phyloP scores from a whole-genome alignment of 345 rosid species.

The Nasturtium officinale region DNA sequence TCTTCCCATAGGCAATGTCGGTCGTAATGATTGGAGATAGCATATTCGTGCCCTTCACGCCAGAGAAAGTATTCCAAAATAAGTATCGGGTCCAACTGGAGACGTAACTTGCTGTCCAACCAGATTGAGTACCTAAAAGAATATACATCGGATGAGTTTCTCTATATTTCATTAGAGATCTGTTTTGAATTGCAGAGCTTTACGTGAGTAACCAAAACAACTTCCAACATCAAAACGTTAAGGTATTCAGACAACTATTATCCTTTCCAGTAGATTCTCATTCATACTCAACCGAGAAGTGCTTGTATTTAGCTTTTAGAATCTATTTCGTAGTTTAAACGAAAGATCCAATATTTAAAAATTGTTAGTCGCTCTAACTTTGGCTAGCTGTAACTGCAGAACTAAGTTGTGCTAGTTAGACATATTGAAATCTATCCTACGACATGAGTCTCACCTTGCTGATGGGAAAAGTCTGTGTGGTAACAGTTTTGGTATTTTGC shows the following conservation, averaged over 20 bases:
- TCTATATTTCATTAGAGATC: not conserved
- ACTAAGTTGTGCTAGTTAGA: not conserved
- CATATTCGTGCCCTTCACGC: conserved; percentile 91
- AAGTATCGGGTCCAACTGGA: conserved; percentile 81
- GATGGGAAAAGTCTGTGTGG: conserved; percentile 94
- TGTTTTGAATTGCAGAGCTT: conserved; percentile 13
- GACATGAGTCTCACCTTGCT: conserved; percentile 67
- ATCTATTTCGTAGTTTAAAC: too few species aligned
- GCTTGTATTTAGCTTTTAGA: not conserved
- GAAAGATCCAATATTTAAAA: too few species aligned
- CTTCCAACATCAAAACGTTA: conserved; percentile 1
- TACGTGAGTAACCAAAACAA: not conserved
- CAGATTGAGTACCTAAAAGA: conserved; percentile 87
- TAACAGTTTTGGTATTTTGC: conserved; percentile 90
- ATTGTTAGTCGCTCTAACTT: not conserved
- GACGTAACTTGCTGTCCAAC: conserved; percentile 97
- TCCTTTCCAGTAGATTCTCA: conserved; percentile 8
- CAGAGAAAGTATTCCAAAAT: conserved; percentile 89
- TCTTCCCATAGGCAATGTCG: conserved; percentile 99
- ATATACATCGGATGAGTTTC: conserved; percentile 11
- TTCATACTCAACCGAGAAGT: not conserved
- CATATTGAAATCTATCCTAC: conserved; percentile 8
- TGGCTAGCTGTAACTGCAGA: not conserved
- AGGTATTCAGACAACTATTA: not conserved
- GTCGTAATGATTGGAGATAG: conserved; percentile 94